These are phyloP conservation scores for Meyerozyma sp. DNA, from an alignment of 1,139 yeast genomes.

Conservation along the genomic window DNA sequence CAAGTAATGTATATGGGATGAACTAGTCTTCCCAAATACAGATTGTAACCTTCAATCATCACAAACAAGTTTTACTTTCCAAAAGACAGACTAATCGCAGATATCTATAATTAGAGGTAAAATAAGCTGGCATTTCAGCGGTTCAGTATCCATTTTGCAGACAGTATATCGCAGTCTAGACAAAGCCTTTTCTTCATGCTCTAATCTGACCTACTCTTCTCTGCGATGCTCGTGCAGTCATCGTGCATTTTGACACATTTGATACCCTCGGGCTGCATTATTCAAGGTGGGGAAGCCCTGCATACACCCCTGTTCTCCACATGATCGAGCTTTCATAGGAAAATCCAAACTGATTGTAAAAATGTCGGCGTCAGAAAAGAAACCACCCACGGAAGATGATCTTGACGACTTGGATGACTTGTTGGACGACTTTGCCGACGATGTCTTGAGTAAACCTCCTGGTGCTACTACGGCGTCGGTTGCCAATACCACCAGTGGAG, in stretches of 20 bases:
- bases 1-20: too few species aligned
- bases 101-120: too few species aligned
- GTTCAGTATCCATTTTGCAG: too few species aligned
- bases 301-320: not conserved
- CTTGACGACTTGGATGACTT: constrained; percentile 73
- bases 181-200: too few species aligned
- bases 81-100: too few species aligned
- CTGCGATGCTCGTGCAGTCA: not conserved
- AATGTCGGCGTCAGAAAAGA: constrained; percentile 3
- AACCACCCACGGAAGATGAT: constrained; percentile 39
- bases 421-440: constrained; percentile 74
- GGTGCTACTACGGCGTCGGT: constrained; percentile 28
- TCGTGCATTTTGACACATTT: not conserved
- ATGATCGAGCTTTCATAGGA: not conserved
- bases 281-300: not conserved
- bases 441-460: constrained; percentile 61
- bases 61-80: too few species aligned
- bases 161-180: too few species aligned
- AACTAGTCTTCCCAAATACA: too few species aligned
- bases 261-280: not conserved
- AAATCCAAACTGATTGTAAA: not conserved
- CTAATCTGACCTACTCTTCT: too few species aligned
- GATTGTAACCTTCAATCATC: too few species aligned
- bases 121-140: too few species aligned
- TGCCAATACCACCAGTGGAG: constrained; percentile 9